A percentile compares a stretch with the other conserved stretches of the same genome.
Conservation (phyloP, 2,329 filamentous ascomycete genomes). For the Aspergillus ustus region DNA sequence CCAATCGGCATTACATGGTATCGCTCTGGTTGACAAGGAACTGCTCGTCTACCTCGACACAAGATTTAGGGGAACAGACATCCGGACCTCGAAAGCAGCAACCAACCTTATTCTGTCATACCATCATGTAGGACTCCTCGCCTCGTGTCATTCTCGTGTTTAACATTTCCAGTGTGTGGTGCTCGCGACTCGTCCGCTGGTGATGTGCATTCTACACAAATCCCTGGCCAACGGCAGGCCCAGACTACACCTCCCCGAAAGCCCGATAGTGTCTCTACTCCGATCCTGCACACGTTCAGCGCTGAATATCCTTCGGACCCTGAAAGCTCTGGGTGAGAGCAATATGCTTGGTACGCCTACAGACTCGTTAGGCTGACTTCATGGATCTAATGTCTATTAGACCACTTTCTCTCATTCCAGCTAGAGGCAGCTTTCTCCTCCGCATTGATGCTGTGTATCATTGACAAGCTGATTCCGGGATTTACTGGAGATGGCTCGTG, state of each 20-base stretch:
- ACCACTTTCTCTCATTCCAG: conserved; percentile 48
- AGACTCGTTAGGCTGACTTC: not conserved
- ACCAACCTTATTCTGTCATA: conserved; percentile 33
- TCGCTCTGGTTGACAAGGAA: conserved; percentile 32
- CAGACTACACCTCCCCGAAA: conserved; percentile 23
- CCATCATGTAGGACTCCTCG: conserved; percentile 29
- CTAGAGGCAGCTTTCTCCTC: conserved; percentile 50
- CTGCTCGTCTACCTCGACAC: conserved; percentile 29
- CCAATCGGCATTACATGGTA: conserved; percentile 31
- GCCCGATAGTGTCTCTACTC: conserved; percentile 28
- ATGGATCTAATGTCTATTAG: conserved; percentile 13
- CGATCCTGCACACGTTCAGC: conserved; percentile 33
- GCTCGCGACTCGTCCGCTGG: conserved; percentile 31
- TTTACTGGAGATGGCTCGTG: conserved; percentile 42
- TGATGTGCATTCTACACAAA: conserved; percentile 34
- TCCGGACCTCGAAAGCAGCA: conserved; percentile 32
- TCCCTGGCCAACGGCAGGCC: conserved; percentile 30
- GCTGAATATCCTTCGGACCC: conserved; percentile 31
- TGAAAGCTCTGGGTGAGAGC: conserved; percentile 14
- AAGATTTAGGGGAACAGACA: conserved; percentile 31
- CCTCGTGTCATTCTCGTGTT: not conserved
- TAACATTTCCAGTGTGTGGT: conserved; percentile 29
- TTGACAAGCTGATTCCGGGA: conserved; percentile 37
- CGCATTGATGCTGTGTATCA: conserved; percentile 45
- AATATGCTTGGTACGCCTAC: not conserved